Evolutionary conservation across 352 stramenopile genomes (phyloP).

Genomic region (Phytopythium mirpurense): DNA sequence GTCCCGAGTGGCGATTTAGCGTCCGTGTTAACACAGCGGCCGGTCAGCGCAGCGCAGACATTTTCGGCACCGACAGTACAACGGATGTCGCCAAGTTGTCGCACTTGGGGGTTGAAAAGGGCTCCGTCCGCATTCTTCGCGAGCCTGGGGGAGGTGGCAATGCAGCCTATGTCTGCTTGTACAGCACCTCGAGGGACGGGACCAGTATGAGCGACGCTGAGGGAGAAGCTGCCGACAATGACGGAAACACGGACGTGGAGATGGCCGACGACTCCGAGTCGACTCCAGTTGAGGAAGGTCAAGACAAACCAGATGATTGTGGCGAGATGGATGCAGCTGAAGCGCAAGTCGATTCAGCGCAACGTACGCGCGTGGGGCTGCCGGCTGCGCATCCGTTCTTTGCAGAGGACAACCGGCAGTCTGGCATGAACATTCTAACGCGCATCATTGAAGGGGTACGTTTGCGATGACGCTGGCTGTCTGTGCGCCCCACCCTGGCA

Average conservation of each 20-base stretch:
- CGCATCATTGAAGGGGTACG: slow-evolving; percentile 2
- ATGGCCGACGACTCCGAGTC: background rate
- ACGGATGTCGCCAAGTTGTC: background rate
- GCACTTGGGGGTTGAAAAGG: background rate
- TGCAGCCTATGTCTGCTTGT: slow-evolving; percentile 23
- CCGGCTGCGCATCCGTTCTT: slow-evolving; percentile 1
- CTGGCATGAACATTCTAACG: background rate
- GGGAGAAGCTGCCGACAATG: background rate
- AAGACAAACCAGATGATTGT: background rate
- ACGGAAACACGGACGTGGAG: background rate
- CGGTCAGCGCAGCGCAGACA: slow-evolving; percentile 17
- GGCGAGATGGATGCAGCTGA: background rate
- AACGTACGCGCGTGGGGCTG: background rate
- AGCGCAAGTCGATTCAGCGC: background rate
- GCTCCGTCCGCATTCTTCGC: slow-evolving; percentile 24
- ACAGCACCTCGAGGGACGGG: slow-evolving; percentile 6
- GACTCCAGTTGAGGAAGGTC: background rate
- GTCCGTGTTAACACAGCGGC: slow-evolving; percentile 30
- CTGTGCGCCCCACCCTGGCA: background rate
- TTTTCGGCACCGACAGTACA: slow-evolving; percentile 7
- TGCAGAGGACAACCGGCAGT: background rate
- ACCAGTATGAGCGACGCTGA: background rate
- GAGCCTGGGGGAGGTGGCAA: slow-evolving; percentile 30
- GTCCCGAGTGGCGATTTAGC: background rate
- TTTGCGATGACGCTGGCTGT: background rate